Evolutionary conservation across 495 filamentous ascomycete genomes (phyloP).

Genomic region (Aspergillus coremiiformis): DNA sequence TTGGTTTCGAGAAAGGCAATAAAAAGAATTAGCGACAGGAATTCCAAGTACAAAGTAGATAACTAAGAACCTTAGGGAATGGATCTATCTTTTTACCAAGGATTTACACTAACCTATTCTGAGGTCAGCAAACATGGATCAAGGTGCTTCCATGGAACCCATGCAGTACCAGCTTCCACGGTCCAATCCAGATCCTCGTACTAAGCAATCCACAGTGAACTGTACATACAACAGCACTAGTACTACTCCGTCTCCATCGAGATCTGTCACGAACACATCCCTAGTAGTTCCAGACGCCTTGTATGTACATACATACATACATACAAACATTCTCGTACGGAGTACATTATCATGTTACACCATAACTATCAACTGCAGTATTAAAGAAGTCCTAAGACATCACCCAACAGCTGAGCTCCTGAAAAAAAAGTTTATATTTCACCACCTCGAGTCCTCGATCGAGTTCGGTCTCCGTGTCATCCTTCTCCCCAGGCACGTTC

Average conservation of each 20-base stretch:
- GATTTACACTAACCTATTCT: slow-evolving; percentile 1
- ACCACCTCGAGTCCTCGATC: neutral
- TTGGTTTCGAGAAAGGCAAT: slow-evolving; percentile 1
- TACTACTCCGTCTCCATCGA: slow-evolving; percentile 2
- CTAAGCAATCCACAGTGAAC: no score
- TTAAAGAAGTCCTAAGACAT: neutral
- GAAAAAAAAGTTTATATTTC: neutral
- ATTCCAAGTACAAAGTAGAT: neutral
- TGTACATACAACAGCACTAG: neutral
- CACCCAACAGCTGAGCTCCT: neutral
- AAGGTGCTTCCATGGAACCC: neutral
- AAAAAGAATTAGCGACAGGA: neutral
- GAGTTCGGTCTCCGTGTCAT: neutral
- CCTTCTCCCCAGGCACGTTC: neutral
- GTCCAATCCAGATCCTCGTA: slow-evolving; percentile 3
- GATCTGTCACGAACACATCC: slow-evolving; percentile 14
- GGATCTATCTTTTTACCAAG: slow-evolving; percentile 8
- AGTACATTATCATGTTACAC: neutral
- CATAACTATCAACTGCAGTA: neutral
- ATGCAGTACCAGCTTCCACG: slow-evolving; percentile 5
- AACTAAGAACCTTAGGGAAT: neutral
- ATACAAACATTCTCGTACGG: neutral
- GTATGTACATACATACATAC: neutral
- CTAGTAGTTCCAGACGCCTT: neutral
- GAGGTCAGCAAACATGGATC: neutral